These are phyloP conservation scores for Podospora pseudopauciseta DNA, from an alignment of 495 filamentous ascomycete species.

Conservation along the genomic window DNA sequence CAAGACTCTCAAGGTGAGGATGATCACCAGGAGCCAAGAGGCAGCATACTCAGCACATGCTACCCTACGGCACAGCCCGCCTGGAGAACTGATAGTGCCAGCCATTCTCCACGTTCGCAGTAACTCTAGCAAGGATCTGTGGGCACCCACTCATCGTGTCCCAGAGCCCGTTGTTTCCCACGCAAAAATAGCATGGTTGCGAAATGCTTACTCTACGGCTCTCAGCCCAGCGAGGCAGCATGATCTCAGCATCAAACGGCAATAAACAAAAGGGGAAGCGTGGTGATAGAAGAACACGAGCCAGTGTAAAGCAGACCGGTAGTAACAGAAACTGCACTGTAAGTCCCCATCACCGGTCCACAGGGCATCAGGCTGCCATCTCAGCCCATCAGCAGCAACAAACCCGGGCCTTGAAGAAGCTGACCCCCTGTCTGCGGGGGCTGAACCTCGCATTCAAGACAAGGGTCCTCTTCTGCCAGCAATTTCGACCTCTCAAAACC, in stretches of 20 bases:
- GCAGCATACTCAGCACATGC: slow-evolving; percentile 3
- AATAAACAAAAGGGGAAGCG: not conserved
- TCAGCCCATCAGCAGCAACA: slow-evolving; percentile 5
- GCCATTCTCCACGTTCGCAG: not conserved
- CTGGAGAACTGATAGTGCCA: not conserved
- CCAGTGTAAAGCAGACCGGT: too few relatives aligned
- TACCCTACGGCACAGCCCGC: slow-evolving; percentile 5
- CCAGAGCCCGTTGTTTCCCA: not conserved
- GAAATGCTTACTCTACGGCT: not conserved
- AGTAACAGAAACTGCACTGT: too few relatives aligned
- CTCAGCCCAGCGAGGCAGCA: not conserved
- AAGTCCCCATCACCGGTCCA: not conserved
- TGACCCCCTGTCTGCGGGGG: slow-evolving; percentile 1
- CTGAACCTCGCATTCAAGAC: not conserved
- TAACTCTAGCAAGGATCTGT: not conserved
- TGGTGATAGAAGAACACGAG: too few relatives aligned
- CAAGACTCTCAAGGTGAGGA: not conserved
- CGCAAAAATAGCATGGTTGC: not conserved
- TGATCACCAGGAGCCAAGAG: not conserved
- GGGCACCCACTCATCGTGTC: not conserved
- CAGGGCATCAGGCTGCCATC: not conserved
- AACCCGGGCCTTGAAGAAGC: not conserved
- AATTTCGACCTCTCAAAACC: slow-evolving; percentile 4
- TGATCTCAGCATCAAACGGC: not conserved
- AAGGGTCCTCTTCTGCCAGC: slow-evolving; percentile 4